Evolutionary conservation across 2,329 filamentous ascomycete genomes (phyloP).

Genomic region (Eutypa lata): DNA sequence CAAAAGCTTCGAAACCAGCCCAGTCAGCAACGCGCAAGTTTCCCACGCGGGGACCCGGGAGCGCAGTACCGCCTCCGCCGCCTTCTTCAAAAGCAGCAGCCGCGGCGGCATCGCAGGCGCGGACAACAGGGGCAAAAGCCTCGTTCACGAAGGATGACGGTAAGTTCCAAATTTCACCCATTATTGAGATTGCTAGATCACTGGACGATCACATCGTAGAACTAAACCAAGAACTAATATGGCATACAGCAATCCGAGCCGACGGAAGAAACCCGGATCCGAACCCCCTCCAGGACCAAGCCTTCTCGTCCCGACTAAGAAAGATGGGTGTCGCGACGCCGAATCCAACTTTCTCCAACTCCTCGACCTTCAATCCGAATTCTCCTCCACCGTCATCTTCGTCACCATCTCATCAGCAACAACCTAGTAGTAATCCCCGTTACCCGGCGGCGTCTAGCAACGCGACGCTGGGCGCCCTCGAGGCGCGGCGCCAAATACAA

Average conservation of each 20-base stretch:
- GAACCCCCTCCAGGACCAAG: slow-evolving; percentile 30
- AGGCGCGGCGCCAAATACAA: slow-evolving; percentile 44
- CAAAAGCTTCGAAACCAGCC: slow-evolving; percentile 44
- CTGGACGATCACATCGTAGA: too few relatives aligned
- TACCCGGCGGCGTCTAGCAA: slow-evolving; percentile 34
- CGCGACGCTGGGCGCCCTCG: slow-evolving; percentile 46
- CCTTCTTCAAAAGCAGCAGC: slow-evolving; percentile 11
- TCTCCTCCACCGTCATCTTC: slow-evolving; percentile 9
- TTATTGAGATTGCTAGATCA: too few relatives aligned
- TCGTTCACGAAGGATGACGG: slow-evolving; percentile 30
- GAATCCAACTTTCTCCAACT: slow-evolving; percentile 51
- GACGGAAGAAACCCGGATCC: slow-evolving; percentile 37
- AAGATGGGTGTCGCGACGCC: slow-evolving; percentile 55
- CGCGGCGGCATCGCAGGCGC: slow-evolving; percentile 5
- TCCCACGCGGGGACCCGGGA: slow-evolving; percentile 36
- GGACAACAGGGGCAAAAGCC: slow-evolving; percentile 8
- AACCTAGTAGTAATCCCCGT: too few relatives aligned
- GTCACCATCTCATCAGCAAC: slow-evolving; percentile 4
- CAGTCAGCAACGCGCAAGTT: slow-evolving; percentile 41
- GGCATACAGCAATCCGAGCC: slow-evolving; percentile 38
- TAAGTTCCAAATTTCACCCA: slow-evolving; percentile 16
- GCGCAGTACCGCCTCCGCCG: slow-evolving; percentile 22
- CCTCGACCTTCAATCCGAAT: slow-evolving; percentile 40
- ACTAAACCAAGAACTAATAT: too few relatives aligned
- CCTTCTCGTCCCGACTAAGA: slow-evolving; percentile 49